Percentiles rank a stretch among this genome's conserved stretches.
phyloP scores from a whole-genome alignment of 2,329 filamentous ascomycete genomes.

The Sporothrix curviconia region DNA sequence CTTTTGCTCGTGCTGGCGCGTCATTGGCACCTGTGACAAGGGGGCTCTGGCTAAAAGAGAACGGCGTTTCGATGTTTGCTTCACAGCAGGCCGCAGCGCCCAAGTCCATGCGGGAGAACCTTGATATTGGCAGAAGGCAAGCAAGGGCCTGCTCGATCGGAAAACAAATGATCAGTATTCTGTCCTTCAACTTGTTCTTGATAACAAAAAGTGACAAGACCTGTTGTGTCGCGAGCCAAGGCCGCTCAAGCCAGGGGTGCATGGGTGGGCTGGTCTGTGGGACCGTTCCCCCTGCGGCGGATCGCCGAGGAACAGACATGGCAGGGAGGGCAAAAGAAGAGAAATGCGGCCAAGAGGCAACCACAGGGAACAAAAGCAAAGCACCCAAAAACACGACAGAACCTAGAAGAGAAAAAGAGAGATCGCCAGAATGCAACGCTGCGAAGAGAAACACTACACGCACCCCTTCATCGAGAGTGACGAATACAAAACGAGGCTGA shows the following conservation, averaged over 20 bases:
- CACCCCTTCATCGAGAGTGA: neutral
- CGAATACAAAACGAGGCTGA: conserved; percentile 7
- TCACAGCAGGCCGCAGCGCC: neutral
- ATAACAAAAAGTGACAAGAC: neutral
- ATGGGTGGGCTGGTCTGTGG: neutral
- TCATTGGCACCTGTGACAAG: conserved; percentile 2
- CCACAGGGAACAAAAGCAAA: neutral
- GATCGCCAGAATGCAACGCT: neutral
- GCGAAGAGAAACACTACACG: neutral
- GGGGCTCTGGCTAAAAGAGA: neutral
- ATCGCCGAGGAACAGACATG: conserved; percentile 8
- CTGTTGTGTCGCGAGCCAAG: neutral
- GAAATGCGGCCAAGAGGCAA: neutral
- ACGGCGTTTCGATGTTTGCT: neutral
- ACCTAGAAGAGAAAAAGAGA: neutral
- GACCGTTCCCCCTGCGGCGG: neutral
- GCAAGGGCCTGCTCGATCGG: too few relatives aligned
- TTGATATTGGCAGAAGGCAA: neutral
- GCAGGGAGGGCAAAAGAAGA: neutral
- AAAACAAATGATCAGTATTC: neutral
- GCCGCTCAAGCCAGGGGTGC: neutral
- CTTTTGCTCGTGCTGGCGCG: neutral
- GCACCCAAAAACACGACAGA: neutral
- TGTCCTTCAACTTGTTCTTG: neutral
- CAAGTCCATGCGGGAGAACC: neutral